Evolutionary conservation across 345 rosid species (phyloP).

Genomic region (Sonneratia alba): DNA sequence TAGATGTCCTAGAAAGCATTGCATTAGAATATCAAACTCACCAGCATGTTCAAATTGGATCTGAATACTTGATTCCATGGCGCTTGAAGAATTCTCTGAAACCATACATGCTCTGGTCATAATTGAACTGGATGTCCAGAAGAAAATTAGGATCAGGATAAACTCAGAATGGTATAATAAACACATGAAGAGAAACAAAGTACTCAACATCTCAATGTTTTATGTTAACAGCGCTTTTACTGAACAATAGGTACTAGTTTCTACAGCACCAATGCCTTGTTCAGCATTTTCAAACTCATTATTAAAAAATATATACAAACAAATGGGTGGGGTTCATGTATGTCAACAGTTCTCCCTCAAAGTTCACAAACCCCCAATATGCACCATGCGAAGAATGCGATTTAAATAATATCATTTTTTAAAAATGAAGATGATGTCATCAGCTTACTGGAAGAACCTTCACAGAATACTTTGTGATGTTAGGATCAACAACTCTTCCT

Average conservation of each 20-base stretch:
- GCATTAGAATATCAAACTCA: neutral
- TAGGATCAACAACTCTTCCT: slow-evolving; percentile 61
- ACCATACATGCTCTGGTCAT: slow-evolving; percentile 73
- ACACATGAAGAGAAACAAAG: neutral
- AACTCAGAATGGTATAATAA: neutral
- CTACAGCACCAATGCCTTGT: neutral
- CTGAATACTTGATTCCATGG: slow-evolving; percentile 28
- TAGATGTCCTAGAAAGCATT: neutral
- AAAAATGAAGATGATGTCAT: neutral
- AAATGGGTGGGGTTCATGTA: neutral
- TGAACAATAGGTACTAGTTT: neutral
- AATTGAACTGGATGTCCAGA: slow-evolving; percentile 50
- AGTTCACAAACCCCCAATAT: neutral
- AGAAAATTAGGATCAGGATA: neutral
- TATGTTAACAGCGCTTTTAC: neutral
- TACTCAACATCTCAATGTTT: neutral
- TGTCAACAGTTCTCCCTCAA: neutral
- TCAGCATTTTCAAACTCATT: neutral
- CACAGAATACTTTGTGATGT: slow-evolving; percentile 56
- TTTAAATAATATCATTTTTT: neutral
- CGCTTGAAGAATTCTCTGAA: slow-evolving; percentile 94
- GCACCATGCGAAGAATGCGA: neutral
- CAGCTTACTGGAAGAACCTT: slow-evolving; percentile 81
- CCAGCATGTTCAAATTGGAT: neutral
- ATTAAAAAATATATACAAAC: neutral